These are phyloP conservation scores for Tolypocladium sp. DNA, from an alignment of 2,329 filamentous ascomycete genomes.

Conservation along the genomic window DNA sequence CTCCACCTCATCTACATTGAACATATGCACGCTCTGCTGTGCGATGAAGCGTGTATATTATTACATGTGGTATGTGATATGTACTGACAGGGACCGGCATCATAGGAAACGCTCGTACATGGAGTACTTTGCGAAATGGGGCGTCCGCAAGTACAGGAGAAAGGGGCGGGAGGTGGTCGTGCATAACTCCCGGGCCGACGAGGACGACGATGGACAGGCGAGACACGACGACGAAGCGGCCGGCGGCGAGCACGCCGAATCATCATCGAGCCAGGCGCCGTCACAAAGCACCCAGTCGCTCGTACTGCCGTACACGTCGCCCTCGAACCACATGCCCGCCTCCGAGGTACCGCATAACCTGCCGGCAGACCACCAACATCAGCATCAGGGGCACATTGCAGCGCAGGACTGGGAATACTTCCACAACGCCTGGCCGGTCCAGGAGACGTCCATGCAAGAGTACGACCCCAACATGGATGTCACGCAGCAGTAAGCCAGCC, in stretches of 20 bases:
- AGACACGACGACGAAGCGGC: not conserved
- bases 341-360: not conserved
- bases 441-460: not conserved
- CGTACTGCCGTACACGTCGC: not conserved
- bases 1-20: not conserved
- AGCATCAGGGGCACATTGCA: not conserved
- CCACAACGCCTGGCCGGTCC: not conserved
- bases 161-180: constrained; percentile 15
- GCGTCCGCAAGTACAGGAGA: constrained; percentile 37
- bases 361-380: not conserved
- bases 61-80: not conserved
- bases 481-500: not conserved
- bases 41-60: not conserved
- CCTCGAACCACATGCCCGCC: not conserved
- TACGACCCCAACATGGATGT: not conserved
- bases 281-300: not conserved
- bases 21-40: not conserved
- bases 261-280: not conserved
- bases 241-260: not conserved
- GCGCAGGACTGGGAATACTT: not conserved
- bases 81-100: not conserved
- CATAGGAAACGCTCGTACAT: constrained; percentile 35
- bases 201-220: not conserved
- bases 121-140: constrained; percentile 37
- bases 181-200: not conserved